Conservation (phyloP, 768 basidiomycete genomes). For the Tricholoma flavovirens region DNA sequence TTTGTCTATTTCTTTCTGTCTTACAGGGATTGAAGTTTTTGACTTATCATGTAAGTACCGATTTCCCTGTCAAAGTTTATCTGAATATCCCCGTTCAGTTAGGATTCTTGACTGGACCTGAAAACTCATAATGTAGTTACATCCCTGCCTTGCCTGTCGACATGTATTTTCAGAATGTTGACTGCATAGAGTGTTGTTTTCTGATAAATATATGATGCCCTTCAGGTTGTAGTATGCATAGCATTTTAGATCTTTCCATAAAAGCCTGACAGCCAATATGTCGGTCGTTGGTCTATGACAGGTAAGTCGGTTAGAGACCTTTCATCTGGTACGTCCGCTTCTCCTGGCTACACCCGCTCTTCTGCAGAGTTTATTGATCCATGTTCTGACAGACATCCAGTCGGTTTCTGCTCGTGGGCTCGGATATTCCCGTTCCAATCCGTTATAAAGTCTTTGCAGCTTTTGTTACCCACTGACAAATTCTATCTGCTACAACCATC, state of each 20-base stretch:
- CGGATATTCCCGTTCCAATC: background rate
- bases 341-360: background rate
- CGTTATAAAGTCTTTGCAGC: background rate
- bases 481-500: background rate
- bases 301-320: background rate
- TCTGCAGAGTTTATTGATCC: background rate
- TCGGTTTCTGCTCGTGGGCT: background rate
- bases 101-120: background rate
- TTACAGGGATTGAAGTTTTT: background rate
- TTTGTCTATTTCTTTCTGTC: background rate
- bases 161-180: background rate
- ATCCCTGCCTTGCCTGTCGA: background rate
- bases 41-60: background rate
- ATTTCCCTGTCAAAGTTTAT: background rate
- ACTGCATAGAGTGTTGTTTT: background rate
- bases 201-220: background rate
- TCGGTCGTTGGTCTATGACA: background rate
- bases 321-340: background rate
- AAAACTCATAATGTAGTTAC: background rate
- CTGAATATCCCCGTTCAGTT: background rate
- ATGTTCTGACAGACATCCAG: background rate
- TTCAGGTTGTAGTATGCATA: no score
- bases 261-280: background rate
- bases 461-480: background rate
- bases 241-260: background rate